Base-by-base conservation (phyloP, 2,329 filamentous ascomycete genomes). In the Aspergillus tubingensis region DNA sequence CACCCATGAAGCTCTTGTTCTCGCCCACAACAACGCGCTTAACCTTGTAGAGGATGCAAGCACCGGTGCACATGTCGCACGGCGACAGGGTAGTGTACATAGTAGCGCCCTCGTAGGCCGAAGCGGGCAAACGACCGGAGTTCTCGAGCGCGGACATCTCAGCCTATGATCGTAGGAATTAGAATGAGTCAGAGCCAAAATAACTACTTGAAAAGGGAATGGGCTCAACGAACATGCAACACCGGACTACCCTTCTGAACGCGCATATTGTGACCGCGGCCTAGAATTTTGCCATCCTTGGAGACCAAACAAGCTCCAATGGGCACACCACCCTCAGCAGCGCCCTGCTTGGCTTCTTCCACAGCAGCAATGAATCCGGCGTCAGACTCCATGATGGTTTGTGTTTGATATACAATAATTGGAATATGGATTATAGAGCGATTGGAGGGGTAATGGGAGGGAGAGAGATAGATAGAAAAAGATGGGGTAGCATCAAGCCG, bases 51-150 rank as follows among this genome's bases (percentile, higher is more conserved):
- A 92, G 81, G 61, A 93, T 79, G 69, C 89, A 92, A 2, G 90
- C 89, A 8, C 90, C 90, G 3, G 90, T 91, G 75, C 88, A 93
- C 90, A 92, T 92, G 71, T 91, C 88, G 74, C 90, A 93, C 0
- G 90, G 90, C 2, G 88, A 91, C 6, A 93, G 80, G 0, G 90
- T 92, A 2, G 90, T 93, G 77, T 91, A 93, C 88, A 93, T 92
- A n/a, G 89, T 92, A 38, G 88, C 85, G 30, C 87, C 87, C 65
- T 83, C 82, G 75, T 92, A 92, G 5, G 84, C 83, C 1, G 84
- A 85, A 15, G 88, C 89, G 32, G 88, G 86, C 21, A 91, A 83
- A 41, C 90, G 85, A 49, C 90, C 90, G 0, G 89, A 88, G 74
- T 89, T 88, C 72, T 90, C 87, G 41, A 93, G 81, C n/a, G 88